Evolutionary conservation across 2,329 filamentous ascomycete species (phyloP), one percentile per base, ranked within the genome.

Genomic region (Macrophomina tecta): DNA sequence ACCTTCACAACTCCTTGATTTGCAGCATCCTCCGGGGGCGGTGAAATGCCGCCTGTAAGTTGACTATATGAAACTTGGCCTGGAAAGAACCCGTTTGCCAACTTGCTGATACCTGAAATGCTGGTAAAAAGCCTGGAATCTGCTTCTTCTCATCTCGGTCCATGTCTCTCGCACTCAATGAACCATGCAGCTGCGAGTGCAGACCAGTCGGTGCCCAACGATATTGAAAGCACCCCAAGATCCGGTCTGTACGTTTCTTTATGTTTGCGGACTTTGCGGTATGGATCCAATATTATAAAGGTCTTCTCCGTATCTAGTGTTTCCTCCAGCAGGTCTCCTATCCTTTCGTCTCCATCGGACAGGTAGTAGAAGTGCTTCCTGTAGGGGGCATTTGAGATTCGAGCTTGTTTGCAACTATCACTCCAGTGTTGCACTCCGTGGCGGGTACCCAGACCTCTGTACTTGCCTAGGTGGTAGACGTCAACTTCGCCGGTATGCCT

Each of bases 351-450:
- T 1, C 80, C 86, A 0, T 85, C 86, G 0, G 83, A 82, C 1
- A 88, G 71, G 70, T 85, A 87, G 76, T 83, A 89, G 71, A 85
- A 88, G 40, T 82, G 80, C 70, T 85, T 85, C 7, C 86, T 79
- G 70, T 88, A 89, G 45, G 85, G 82, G 0, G 85, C 82, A 16
- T 85, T 82, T 0, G 87, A 86, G 23, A 90, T 87, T 18, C 87
- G 85, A 0, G 84, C 85, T 74, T 90, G 87, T 72, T 90, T 89
- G 0, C 84, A 82, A 64, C 85, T 87, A 70, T 90, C 87, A 16
- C 82, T 75, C 77, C 82, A 90, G 69, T 90, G 87, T 73, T 88
- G 86, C 0, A 90, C 84, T 1, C 87, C 87, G 68, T 90, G 87
- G 4, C 87, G 81, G 0, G 87, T 89, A 1, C 87, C 87, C 1